A percentile compares a stretch with the other conserved stretches of the same genome.
Conservation (phyloP, 1,139 yeast species). For the Debaryomyces coudertii region DNA sequence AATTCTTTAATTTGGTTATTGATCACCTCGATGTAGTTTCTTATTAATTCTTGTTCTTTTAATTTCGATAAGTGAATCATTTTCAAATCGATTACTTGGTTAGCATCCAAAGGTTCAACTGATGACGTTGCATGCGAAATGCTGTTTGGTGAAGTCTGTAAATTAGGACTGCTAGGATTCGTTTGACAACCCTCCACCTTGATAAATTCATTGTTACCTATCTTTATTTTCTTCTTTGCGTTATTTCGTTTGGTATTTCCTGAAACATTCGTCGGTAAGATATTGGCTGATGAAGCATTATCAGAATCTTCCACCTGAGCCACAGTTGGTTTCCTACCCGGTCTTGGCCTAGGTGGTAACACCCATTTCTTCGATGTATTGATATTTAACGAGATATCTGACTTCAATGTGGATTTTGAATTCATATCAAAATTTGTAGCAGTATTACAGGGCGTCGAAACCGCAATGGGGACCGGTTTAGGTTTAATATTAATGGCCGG, state of each 20-base stretch:
- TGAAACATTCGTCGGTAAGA: neutral
- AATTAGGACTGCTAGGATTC: neutral
- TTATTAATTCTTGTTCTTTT: constrained; percentile 49
- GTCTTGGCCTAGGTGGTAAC: constrained; percentile 65
- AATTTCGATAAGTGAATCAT: constrained; percentile 40
- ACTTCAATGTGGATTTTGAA: constrained; percentile 19
- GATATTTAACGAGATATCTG: constrained; percentile 31
- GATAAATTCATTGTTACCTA: constrained; percentile 1
- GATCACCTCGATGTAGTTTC: constrained; percentile 48
- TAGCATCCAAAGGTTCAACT: constrained; percentile 1
- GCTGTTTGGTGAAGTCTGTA: neutral
- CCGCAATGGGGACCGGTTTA: constrained; percentile 33
- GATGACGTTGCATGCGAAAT: neutral
- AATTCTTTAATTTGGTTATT: constrained; percentile 51
- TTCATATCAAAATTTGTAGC: constrained; percentile 21
- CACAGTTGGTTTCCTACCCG: constrained; percentile 53
- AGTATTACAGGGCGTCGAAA: constrained; percentile 28
- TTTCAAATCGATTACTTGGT: constrained; percentile 30
- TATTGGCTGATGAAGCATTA: neutral
- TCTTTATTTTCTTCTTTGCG: constrained; percentile 4
- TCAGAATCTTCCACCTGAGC: constrained; percentile 18
- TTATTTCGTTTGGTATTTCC: neutral
- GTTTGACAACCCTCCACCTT: neutral
- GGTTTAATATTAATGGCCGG: constrained; percentile 48
- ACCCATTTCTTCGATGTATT: constrained; percentile 65